These are phyloP conservation scores for Triticum monococcum DNA, from an alignment of 176 grass and related monocot species.

Conservation along the genomic window DNA sequence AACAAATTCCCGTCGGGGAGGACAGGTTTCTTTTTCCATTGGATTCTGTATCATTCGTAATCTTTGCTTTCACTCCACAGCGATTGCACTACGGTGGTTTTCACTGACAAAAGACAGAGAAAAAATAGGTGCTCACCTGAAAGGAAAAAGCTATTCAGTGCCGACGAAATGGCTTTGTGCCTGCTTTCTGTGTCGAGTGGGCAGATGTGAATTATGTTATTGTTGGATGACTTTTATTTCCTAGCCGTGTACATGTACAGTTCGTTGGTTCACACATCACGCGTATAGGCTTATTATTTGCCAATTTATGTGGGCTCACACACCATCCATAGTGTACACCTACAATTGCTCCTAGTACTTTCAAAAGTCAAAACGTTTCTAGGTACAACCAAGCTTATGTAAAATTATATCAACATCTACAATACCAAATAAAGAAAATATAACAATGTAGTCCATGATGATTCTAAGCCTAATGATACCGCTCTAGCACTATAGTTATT, in stretches of 20 bases:
- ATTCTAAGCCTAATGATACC: too few relatives aligned
- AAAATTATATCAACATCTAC: too few relatives aligned
- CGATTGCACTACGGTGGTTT: neutral
- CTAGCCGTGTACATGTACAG: neutral
- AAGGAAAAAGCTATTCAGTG: neutral
- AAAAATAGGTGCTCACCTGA: neutral
- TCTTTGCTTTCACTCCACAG: constrained; percentile 21
- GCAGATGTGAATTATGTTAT: neutral
- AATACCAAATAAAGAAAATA: too few relatives aligned
- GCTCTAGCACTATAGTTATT: too few relatives aligned
- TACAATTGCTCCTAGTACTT: neutral
- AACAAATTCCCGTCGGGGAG: neutral
- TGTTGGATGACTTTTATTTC: neutral
- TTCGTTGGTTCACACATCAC: neutral
- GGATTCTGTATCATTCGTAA: neutral
- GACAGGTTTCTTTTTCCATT: neutral
- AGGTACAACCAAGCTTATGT: too few relatives aligned
- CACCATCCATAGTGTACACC: neutral
- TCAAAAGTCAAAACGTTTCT: too few relatives aligned
- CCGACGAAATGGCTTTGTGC: neutral
- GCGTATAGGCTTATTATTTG: neutral
- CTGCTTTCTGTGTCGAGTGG: neutral
- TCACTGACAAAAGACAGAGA: neutral
- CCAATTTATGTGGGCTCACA: neutral
- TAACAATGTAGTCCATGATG: too few relatives aligned